Conservation (phyloP, 352 stramenopile species). For the Pythium dissimile region DNA sequence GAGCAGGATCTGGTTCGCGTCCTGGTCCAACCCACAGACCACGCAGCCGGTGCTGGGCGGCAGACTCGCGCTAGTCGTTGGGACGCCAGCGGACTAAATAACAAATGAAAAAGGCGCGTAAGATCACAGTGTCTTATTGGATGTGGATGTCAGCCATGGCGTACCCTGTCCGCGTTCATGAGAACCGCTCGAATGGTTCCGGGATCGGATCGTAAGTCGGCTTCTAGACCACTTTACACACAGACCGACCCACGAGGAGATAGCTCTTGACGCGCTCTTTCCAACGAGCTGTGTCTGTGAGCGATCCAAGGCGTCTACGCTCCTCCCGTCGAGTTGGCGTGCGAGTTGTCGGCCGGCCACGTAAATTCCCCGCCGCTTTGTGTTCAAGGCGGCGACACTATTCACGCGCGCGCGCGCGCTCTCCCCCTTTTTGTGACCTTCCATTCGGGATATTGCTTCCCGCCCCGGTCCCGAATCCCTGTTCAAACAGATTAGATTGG, state of each 20-base stretch:
- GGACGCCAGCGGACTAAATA: background rate
- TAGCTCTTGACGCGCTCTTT: slow-evolving; percentile 15
- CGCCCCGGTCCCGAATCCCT: slow-evolving; percentile 6
- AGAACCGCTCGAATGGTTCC: background rate
- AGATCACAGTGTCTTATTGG: too few species aligned
- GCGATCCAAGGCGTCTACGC: background rate
- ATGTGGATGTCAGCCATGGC: background rate
- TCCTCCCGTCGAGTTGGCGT: background rate
- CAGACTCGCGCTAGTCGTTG: background rate
- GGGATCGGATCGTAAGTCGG: background rate
- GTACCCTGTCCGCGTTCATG: slow-evolving; percentile 13
- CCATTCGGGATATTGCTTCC: slow-evolving; percentile 13
- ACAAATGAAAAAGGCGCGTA: too few species aligned
- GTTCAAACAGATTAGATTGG: background rate
- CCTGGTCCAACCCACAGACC: slow-evolving; percentile 65
- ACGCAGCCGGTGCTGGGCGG: slow-evolving; percentile 36
- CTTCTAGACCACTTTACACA: background rate
- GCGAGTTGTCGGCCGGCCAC: background rate
- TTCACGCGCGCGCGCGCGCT: background rate
- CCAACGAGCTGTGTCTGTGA: background rate
- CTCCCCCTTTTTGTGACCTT: slow-evolving; percentile 5
- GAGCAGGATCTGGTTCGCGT: slow-evolving; percentile 78
- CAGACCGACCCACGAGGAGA: background rate
- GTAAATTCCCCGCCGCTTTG: background rate
- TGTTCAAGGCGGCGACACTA: background rate